Evolutionary conservation across 2,329 filamentous ascomycete genomes (phyloP).

Genomic region (Xylaria sp.): DNA sequence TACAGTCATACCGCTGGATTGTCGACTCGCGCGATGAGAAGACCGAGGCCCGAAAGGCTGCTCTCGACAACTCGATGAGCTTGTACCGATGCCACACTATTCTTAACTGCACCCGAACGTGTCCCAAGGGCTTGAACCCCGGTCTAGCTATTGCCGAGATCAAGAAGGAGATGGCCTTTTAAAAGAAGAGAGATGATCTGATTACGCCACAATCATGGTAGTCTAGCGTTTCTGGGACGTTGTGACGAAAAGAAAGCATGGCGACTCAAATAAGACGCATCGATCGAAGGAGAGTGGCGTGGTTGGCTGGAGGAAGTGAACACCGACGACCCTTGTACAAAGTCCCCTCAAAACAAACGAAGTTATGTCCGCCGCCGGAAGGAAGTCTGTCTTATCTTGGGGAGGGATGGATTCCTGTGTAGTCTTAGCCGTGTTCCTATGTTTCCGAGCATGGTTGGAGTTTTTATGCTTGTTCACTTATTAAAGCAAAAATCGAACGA

Average conservation of each 20-base stretch:
- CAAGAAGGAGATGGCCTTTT: conserved; percentile 92
- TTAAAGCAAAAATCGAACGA: conserved; percentile 13
- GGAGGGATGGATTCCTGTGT: conserved; percentile 35
- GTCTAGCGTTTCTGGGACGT: neutral
- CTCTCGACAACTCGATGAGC: conserved; percentile 98
- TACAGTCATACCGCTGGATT: conserved; percentile 98
- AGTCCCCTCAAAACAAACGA: conserved; percentile 31
- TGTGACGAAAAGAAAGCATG: conserved; percentile 9
- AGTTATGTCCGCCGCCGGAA: conserved; percentile 38
- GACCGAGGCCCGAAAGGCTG: conserved; percentile 85
- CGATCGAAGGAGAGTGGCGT: conserved; percentile 10
- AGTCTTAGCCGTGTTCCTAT: conserved; percentile 42
- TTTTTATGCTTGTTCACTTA: conserved; percentile 30
- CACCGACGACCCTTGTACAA: conserved; percentile 37
- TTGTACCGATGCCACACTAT: conserved; percentile 99
- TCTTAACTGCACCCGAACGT: conserved; percentile 96
- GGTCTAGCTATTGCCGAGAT: conserved; percentile 96
- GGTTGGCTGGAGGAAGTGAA: conserved; percentile 22
- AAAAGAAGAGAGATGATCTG: conserved; percentile 27
- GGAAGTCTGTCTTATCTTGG: conserved; percentile 32
- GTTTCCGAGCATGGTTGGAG: conserved; percentile 38
- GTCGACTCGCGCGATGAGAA: conserved; percentile 94
- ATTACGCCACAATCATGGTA: neutral
- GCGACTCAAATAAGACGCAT: conserved; percentile 8
- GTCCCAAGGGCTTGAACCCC: conserved; percentile 98